phyloP scores from a whole-genome alignment of 2,329 filamentous ascomycete genomes.

The Pleoardoris graminearum region DNA sequence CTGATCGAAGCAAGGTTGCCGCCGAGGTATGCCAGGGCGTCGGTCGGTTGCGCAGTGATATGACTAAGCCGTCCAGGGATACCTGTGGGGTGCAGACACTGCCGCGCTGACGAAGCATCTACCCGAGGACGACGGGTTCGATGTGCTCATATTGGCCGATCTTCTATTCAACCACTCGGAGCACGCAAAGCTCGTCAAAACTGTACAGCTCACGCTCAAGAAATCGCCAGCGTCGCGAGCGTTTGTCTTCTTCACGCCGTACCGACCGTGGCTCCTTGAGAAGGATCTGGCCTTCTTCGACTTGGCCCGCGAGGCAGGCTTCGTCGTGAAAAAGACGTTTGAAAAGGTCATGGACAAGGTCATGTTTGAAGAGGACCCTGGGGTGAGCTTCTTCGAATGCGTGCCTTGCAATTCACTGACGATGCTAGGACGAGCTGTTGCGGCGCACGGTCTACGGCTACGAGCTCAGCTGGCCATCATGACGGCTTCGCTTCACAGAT shows the following conservation, averaged over 20 bases:
- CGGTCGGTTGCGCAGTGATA: not conserved
- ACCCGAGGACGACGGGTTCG: slow-evolving; percentile 61
- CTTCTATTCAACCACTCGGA: slow-evolving; percentile 90
- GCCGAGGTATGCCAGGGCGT: slow-evolving; percentile 37
- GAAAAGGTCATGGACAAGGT: slow-evolving; percentile 83
- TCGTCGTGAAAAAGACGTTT: slow-evolving; percentile 76
- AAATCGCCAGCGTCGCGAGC: slow-evolving; percentile 62
- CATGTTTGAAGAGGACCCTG: slow-evolving; percentile 86
- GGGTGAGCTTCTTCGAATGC: slow-evolving; percentile 53
- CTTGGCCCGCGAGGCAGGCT: slow-evolving; percentile 68
- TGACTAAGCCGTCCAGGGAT: slow-evolving; percentile 58
- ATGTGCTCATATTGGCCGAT: slow-evolving; percentile 84
- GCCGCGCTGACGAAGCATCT: slow-evolving; percentile 63
- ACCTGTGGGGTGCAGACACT: slow-evolving; percentile 77
- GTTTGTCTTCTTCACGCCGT: slow-evolving; percentile 91
- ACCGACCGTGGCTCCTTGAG: slow-evolving; percentile 85
- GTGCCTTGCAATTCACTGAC: slow-evolving; percentile 1
- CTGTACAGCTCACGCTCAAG: slow-evolving; percentile 69
- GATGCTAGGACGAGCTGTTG: slow-evolving; percentile 68
- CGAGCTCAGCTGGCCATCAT: slow-evolving; percentile 64
- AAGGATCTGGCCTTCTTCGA: slow-evolving; percentile 89
- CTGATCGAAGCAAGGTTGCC: slow-evolving; percentile 42
- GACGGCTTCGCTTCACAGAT: slow-evolving; percentile 7
- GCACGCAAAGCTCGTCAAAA: slow-evolving; percentile 75
- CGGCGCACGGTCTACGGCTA: slow-evolving; percentile 83